Conservation (phyloP, 306 rosid species). For the Alnus glutinosa region DNA sequence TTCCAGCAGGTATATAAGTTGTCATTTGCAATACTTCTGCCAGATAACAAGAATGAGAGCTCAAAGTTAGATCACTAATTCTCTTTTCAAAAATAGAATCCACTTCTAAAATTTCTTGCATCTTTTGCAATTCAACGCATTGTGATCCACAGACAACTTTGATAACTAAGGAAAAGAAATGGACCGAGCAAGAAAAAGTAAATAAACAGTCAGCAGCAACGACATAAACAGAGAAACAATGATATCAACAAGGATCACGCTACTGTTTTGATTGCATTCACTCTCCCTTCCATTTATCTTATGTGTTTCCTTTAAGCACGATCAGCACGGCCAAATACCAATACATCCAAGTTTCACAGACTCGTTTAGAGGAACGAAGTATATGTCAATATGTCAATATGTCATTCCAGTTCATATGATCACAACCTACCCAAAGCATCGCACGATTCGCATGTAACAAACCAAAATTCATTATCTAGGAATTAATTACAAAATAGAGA, state of each 20-base stretch:
- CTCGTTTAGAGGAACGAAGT: not conserved
- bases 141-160: conserved; percentile 7
- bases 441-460: not conserved
- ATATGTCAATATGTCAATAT: not conserved
- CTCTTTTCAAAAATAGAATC: conserved; percentile 14
- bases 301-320: not conserved
- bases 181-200: conserved; percentile 8
- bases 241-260: not conserved
- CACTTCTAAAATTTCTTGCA: not conserved
- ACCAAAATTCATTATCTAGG: not conserved
- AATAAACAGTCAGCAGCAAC: not conserved
- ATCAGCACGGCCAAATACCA: not conserved
- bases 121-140: conserved; percentile 1
- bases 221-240: not conserved
- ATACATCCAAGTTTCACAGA: not conserved
- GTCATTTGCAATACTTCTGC: conserved; percentile 56
- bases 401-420: conserved; percentile 11
- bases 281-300: not conserved
- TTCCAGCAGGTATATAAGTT: conserved; percentile 61
- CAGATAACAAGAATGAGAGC: conserved; percentile 20
- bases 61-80: conserved; percentile 19
- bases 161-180: not conserved
- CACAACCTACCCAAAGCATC: not conserved
- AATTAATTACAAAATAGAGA: not conserved
- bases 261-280: not conserved